Evolutionary conservation across 1,284 basidiomycete genomes (phyloP), one percentile per base, ranked within the genome.

Genomic region (Fomitopsis pinicola): DNA sequence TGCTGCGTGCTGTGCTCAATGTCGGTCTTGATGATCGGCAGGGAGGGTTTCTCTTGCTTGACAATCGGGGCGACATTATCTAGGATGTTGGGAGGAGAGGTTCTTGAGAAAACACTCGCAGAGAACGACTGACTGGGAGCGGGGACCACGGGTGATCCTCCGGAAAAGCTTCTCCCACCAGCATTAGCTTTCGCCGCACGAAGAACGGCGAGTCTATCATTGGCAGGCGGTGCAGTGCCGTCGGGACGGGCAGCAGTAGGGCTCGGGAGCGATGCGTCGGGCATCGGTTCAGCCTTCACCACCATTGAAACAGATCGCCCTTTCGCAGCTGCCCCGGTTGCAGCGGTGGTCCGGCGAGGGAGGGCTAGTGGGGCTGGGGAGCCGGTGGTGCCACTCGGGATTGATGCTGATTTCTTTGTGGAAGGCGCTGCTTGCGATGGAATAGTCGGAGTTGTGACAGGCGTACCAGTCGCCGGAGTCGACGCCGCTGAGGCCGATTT

Each of bases 201-300:
- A 44, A 61, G 36, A 35, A 48, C 26, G 44, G 60, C 60, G 8
- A 61, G 50, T 33, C 60, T 45, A 33, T 61, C 55, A 55, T 45
- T 45, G 10, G 60, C 10, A 12, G 50, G 48, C 8, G 60, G 42
- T 14, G 48, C 14, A 6, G 22, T 26, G 53, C 42, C 15, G 35
- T 44, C 38, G 12, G n/a, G 45, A 30, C 28, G 22, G 12, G 17
- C 7, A 15, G 26, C 19, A 19, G 17, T 48, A 6, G 59, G 33
- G 19, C 52, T 44, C 30, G 22, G 22, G n/a, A 22, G 28, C 17
- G 36, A 19, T 45, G 35, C n/a, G 3, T 56, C 45, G 15, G 35
- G 10, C 36, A 6, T 44, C 4, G 60, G 56, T 35, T 61, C 60
- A 19, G 28, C 10, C 50, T 61, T 58, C 50, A 59, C 40, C 12